phyloP scores from a whole-genome alignment of 768 basidiomycete genomes.

The Hygrophoropsis aurantiaca region DNA sequence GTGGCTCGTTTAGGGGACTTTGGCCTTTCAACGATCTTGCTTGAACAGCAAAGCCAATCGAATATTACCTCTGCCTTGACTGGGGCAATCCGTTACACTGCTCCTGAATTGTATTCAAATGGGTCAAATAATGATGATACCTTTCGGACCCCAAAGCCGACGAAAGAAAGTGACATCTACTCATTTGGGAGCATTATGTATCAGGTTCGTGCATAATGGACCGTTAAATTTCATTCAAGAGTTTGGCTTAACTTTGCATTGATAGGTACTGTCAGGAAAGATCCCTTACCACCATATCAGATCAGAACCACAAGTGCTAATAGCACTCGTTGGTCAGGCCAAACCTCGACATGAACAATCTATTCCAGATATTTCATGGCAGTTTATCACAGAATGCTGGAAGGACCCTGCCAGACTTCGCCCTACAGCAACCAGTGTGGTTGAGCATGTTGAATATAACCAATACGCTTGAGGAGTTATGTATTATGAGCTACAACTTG shows the following conservation, averaged over 20 bases:
- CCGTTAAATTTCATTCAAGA: too few species aligned
- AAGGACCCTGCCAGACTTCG: too few species aligned
- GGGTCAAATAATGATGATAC: slow-evolving; percentile 18
- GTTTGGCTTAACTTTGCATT: neutral
- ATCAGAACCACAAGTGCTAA: too few species aligned
- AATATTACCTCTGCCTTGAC: slow-evolving; percentile 23
- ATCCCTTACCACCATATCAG: neutral
- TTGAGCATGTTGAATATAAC: too few species aligned
- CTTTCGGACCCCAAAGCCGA: slow-evolving; percentile 1
- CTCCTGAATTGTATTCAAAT: slow-evolving; percentile 33
- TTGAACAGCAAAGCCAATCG: slow-evolving; percentile 28
- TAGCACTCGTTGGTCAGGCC: too few species aligned
- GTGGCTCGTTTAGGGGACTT: slow-evolving; percentile 42
- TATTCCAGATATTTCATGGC: too few species aligned
- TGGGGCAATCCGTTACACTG: slow-evolving; percentile 44
- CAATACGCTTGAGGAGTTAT: too few species aligned
- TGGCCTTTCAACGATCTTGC: slow-evolving; percentile 40
- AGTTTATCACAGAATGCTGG: too few species aligned
- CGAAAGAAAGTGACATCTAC: slow-evolving; percentile 39
- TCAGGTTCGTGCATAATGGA: neutral
- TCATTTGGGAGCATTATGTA: slow-evolving; percentile 30
- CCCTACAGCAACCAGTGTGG: too few species aligned
- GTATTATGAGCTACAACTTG: too few species aligned
- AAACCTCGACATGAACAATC: too few species aligned
- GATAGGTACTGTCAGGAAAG: neutral